phyloP scores from a whole-genome alignment of 2,329 filamentous ascomycete genomes.

The Akanthomyces uredinophilus region DNA sequence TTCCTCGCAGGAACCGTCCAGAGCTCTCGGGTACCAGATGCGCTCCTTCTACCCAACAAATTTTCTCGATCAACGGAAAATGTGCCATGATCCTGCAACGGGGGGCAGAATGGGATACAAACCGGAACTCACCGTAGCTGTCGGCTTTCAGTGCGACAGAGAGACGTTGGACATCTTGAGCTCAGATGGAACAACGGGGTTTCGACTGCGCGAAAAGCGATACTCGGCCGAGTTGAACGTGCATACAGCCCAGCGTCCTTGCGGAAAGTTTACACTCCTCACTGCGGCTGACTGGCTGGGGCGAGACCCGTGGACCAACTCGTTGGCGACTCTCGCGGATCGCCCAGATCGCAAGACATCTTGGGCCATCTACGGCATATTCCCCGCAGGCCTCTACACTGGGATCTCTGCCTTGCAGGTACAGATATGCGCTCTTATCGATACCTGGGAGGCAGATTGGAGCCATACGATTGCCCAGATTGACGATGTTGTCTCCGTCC shows the following conservation, averaged over 20 bases:
- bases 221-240: background rate
- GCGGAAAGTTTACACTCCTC: background rate
- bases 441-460: background rate
- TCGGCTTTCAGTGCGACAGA: background rate
- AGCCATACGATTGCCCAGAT: background rate
- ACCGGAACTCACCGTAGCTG: no score
- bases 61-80: no score
- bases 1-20: no score
- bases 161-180: background rate
- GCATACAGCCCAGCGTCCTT: background rate
- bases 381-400: background rate
- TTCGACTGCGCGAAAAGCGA: background rate
- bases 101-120: no score
- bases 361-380: background rate
- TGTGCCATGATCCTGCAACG: no score
- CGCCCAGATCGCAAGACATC: background rate
- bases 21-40: background rate
- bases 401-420: background rate
- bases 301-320: background rate
- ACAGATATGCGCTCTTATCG: background rate
- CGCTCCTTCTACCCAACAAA: background rate
- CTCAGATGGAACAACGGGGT: background rate
- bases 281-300: background rate
- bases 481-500: background rate
- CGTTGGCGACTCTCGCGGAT: background rate